Evolutionary conservation across 2,329 filamentous ascomycete genomes (phyloP).

Genomic region (Cladophialophora bantiana): DNA sequence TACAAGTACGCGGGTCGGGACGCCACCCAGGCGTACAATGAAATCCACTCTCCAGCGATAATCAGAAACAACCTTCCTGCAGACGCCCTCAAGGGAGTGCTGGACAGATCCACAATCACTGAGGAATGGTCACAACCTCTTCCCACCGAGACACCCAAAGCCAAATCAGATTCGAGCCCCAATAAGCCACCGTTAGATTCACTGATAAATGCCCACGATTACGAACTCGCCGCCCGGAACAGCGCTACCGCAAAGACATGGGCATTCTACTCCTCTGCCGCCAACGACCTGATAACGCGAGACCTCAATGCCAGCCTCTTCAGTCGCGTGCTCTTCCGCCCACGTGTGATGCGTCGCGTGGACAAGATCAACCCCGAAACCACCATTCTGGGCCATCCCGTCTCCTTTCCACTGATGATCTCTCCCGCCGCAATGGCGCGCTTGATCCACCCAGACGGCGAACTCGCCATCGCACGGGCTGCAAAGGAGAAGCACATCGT

Average conservation of each 20-base stretch:
- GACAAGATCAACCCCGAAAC: conserved; percentile 59
- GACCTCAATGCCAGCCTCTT: conserved; percentile 63
- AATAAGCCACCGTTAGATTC: conserved; percentile 60
- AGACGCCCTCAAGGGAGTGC: conserved; percentile 58
- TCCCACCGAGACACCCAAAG: conserved; percentile 44
- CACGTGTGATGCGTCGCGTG: conserved; percentile 65
- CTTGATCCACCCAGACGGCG: conserved; percentile 69
- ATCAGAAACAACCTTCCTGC: conserved; percentile 52
- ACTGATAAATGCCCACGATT: conserved; percentile 67
- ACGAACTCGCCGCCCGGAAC: conserved; percentile 62
- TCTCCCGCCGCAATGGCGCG: conserved; percentile 70
- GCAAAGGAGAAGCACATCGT: conserved; percentile 61
- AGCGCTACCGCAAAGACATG: conserved; percentile 69
- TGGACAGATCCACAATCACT: conserved; percentile 58
- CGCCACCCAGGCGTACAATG: conserved; percentile 61
- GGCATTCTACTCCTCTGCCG: conserved; percentile 72
- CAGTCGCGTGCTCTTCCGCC: conserved; percentile 64
- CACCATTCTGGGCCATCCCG: conserved; percentile 61
- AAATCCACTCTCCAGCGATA: conserved; percentile 60
- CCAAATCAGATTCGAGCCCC: conserved; percentile 36
- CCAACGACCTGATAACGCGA: conserved; percentile 67
- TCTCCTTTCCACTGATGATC: conserved; percentile 67
- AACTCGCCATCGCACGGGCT: conserved; percentile 63
- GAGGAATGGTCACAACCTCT: conserved; percentile 56
- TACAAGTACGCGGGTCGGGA: conserved; percentile 60